Evolutionary conservation across 805 yeast genomes (phyloP), one percentile per base, ranked within the genome.

Genomic region (Teunomyces stri): DNA sequence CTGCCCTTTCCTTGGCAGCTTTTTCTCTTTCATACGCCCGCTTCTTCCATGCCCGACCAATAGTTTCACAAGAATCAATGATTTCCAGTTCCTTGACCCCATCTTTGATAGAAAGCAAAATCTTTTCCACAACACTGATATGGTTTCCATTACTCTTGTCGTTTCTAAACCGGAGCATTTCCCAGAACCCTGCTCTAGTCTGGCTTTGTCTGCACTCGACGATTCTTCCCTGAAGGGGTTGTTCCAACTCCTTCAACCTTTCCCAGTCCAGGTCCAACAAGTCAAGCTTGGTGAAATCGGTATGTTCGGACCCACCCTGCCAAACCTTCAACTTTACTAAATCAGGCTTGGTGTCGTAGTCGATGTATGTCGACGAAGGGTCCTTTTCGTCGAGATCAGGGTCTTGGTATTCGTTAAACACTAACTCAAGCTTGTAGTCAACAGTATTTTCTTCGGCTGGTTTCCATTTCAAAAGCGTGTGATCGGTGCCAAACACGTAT

Each of bases 401-500:
- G 61, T 87, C 92, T 40, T 76, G 76, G 55, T 55, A 82, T 6
- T 66, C 55, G 13, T 82, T 80, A 57, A 88, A 87, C 30, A 76
- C 76, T 49, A 89, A 65, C 29, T 75, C 74, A 50, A 94, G 65
- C 61, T 84, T 84, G 67, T 89, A 94, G 66, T 94, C 99, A 38
- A 95, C 81, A 0, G 97, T 86, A 58, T 94, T 95, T 65, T 92
- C 99, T 52, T 88, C 88, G 10, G 96, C 89, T 2, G 99, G 98
- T 61, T 94, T 94, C 99, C 99, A 94, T 67, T 95, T 94, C 46
- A 94, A 69, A 43, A 94, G 72, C 5, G 89, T 81, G 0, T 81
- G 77, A 64, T 94, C 98, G 1, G 98, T 92, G 11, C 98, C 98
- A 52, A 84, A 81, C 2, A 81, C 74, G 66, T 94, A 94, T 0